Percentiles rank a stretch among this genome's conserved stretches.
Evolutionary conservation across 2,329 filamentous ascomycete genomes (phyloP).

Genomic region (Colletotrichum somersetense): DNA sequence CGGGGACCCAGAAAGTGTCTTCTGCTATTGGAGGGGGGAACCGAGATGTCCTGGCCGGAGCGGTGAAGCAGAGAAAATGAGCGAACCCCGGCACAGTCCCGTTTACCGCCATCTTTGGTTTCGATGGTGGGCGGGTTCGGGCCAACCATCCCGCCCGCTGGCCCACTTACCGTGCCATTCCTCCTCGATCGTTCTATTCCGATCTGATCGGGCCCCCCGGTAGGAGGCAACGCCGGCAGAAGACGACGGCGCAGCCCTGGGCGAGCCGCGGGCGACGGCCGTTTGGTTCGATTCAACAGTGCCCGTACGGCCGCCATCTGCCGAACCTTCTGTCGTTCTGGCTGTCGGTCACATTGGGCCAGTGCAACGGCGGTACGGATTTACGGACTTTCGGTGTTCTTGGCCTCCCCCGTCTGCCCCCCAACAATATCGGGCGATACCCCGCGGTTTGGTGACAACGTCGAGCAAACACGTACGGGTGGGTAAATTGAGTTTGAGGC

Average conservation of each 20-base stretch:
- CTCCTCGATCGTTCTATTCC: background rate
- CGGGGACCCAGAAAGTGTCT: background rate
- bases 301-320: background rate
- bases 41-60: background rate
- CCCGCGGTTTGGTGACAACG: background rate
- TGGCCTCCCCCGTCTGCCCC: background rate
- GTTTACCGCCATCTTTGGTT: too few species aligned
- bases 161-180: background rate
- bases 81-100: background rate
- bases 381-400: constrained; percentile 21
- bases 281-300: background rate
- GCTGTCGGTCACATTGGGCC: background rate
- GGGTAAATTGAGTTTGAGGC: background rate
- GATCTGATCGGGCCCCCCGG: background rate
- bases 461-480: background rate
- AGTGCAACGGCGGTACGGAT: background rate
- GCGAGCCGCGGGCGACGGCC: background rate
- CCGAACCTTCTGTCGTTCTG: background rate
- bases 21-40: background rate
- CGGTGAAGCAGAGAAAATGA: constrained; percentile 3
- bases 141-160: background rate
- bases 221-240: background rate
- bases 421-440: background rate
- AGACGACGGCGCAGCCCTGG: background rate
- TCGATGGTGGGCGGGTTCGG: background rate